These are phyloP conservation scores for Pseudozyma hubeiensis DNA, from an alignment of 1,284 basidiomycete genomes.

Conservation along the genomic window DNA sequence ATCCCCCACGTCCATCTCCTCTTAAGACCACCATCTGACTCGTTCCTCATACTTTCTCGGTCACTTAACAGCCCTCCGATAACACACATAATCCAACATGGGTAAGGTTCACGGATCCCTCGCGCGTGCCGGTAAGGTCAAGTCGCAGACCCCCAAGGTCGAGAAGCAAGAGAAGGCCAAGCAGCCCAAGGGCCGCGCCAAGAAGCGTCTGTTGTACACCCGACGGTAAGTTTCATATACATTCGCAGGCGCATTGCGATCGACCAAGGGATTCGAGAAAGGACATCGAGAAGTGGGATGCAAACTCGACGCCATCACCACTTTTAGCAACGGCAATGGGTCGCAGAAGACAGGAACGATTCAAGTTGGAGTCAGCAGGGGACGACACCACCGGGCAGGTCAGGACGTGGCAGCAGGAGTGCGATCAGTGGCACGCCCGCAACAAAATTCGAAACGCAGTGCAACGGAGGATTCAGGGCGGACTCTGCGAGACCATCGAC, in stretches of 20 bases:
- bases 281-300: background rate
- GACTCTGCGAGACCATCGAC: no score
- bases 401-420: no score
- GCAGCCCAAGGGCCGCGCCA: constrained; percentile 91
- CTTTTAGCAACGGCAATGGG: no score
- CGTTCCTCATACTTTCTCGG: background rate
- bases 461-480: no score
- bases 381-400: no score
- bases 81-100: constrained; percentile 69
- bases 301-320: background rate
- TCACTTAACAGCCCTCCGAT: constrained; percentile 30
- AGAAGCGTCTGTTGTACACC: constrained; percentile 95
- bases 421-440: no score
- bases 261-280: background rate
- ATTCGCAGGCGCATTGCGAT: background rate
- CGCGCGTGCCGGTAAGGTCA: constrained; percentile 99
- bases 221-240: constrained; percentile 76
- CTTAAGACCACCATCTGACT: constrained; percentile 26
- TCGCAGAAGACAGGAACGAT: no score
- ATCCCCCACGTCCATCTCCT: background rate
- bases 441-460: no score
- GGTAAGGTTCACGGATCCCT: constrained; percentile 96
- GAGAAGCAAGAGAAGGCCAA: constrained; percentile 99
- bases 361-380: no score
- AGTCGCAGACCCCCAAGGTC: constrained; percentile 89